phyloP scores from a whole-genome alignment of 441 rosid genomes.

The Omphalea diandra region DNA sequence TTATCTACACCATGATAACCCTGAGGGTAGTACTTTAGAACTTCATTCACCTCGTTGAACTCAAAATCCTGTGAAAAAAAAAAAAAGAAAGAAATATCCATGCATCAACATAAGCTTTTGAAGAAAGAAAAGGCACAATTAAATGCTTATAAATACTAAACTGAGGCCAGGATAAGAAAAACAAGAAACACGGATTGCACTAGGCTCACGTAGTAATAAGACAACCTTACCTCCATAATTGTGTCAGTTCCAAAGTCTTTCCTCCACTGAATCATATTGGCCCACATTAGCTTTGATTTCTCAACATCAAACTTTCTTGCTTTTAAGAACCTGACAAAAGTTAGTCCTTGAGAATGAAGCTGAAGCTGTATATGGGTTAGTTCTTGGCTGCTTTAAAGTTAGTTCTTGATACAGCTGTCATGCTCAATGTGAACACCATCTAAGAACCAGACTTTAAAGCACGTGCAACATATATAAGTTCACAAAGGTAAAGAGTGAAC shows the following conservation, averaged over 20 bases:
- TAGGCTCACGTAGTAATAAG: constrained; percentile 4
- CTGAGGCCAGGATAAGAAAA: not conserved
- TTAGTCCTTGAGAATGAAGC: constrained; percentile 1
- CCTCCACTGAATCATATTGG: constrained; percentile 95
- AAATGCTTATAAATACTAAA: not conserved
- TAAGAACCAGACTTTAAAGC: not conserved
- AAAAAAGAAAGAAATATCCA: not conserved
- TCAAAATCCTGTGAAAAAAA: constrained; percentile 58
- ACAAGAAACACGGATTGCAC: constrained; percentile 4
- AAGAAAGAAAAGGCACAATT: not conserved
- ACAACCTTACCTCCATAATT: constrained; percentile 63
- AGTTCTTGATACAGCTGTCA: too few species aligned
- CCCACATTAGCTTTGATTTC: constrained; percentile 98
- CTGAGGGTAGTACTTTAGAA: constrained; percentile 79
- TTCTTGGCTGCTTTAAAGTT: too few species aligned
- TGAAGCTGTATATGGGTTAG: constrained; percentile 14
- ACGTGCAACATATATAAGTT: not conserved
- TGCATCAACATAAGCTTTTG: not conserved
- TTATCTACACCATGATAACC: constrained; percentile 94
- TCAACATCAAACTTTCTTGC: constrained; percentile 97
- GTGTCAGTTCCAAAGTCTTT: constrained; percentile 89
- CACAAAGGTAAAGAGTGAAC: not conserved
- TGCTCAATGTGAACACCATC: not conserved
- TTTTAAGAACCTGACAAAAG: constrained; percentile 68
- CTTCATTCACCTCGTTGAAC: constrained; percentile 71